Conservation (phyloP, 805 yeast species). For the Myxozyma monticola region DNA sequence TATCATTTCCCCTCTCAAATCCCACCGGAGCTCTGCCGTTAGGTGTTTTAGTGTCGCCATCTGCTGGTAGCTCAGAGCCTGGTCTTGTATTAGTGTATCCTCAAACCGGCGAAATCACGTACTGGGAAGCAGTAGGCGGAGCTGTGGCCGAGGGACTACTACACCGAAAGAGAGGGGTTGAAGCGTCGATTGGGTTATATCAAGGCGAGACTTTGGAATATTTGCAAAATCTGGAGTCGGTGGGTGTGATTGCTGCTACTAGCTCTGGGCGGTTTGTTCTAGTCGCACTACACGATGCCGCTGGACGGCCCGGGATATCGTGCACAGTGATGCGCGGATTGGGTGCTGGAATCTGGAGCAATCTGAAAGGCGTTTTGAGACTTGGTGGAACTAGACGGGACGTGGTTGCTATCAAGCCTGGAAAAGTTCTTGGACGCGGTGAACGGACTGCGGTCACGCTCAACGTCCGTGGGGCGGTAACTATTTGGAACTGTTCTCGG, state of each 20-base stretch:
- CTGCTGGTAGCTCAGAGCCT: conserved; percentile 55
- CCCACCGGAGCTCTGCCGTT: conserved; percentile 34
- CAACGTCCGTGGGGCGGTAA: conserved; percentile 49
- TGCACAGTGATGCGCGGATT: conserved; percentile 35
- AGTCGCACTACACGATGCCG: conserved; percentile 62
- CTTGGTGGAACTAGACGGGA: conserved; percentile 39
- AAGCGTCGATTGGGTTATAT: conserved; percentile 23
- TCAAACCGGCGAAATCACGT: conserved; percentile 57
- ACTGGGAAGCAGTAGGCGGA: conserved; percentile 71
- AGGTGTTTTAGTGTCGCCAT: conserved; percentile 60
- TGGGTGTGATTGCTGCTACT: conserved; percentile 72
- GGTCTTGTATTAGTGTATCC: conserved; percentile 71
- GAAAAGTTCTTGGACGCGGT: conserved; percentile 53
- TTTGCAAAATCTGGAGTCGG: conserved; percentile 65
- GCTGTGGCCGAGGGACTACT: conserved; percentile 66
- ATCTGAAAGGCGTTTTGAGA: conserved; percentile 33
- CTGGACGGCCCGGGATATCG: conserved; percentile 55
- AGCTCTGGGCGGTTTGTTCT: conserved; percentile 65
- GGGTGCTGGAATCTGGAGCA: conserved; percentile 36
- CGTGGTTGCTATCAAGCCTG: conserved; percentile 60
- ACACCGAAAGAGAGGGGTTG: conserved; percentile 43
- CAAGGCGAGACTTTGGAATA: conserved; percentile 57
- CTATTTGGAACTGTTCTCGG: conserved; percentile 51
- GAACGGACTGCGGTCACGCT: conserved; percentile 46
- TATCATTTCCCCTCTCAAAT: conserved; percentile 48